Evolutionary conservation across 176 grass and related monocot genomes (phyloP).

Genomic region (Lolium perenne): DNA sequence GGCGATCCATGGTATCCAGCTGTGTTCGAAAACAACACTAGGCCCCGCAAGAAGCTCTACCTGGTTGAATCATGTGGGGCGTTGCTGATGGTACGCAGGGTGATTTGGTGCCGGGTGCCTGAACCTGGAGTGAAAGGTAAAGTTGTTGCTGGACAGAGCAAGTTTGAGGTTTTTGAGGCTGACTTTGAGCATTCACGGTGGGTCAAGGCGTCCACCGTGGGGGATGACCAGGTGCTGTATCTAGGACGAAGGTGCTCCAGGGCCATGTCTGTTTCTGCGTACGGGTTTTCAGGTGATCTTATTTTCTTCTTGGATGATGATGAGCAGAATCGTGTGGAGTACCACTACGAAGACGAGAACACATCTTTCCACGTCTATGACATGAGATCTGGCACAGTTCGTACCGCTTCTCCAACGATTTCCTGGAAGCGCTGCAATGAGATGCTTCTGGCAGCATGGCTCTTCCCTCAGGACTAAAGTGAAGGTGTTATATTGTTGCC

Average conservation of each 20-base stretch:
- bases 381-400: background rate
- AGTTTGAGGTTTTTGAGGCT: background rate
- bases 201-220: background rate
- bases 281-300: background rate
- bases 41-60: conserved; percentile 24
- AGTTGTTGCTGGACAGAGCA: background rate
- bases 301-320: conserved; percentile 21
- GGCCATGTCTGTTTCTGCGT: background rate
- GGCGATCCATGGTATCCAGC: background rate
- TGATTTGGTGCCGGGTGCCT: background rate
- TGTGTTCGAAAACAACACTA: background rate
- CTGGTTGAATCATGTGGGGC: background rate
- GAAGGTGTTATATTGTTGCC: background rate
- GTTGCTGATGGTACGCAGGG: conserved; percentile 32
- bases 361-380: background rate
- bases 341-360: background rate
- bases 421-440: background rate
- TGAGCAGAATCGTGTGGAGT: background rate
- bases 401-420: background rate
- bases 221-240: background rate
- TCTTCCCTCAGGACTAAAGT: conserved; percentile 4
- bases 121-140: background rate
- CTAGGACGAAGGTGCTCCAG: background rate
- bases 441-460: background rate
- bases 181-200: background rate